A percentile compares a stretch with the other conserved stretches of the same genome.
These are phyloP conservation scores for Lathyrus oleraceus DNA, from an alignment of 306 rosid genomes.

Conservation along the genomic window DNA sequence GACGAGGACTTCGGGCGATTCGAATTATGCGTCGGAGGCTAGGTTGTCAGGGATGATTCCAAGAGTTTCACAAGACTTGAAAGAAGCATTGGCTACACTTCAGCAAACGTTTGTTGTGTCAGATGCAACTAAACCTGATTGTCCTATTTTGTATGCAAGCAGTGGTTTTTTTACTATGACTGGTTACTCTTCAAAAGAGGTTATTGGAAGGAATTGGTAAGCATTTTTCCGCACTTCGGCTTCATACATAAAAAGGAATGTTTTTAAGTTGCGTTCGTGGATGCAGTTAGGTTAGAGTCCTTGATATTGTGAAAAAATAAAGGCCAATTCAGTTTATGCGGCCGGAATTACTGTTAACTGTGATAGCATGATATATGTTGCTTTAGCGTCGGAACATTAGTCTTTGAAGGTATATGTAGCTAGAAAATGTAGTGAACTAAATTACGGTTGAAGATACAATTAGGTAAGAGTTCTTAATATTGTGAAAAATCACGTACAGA, in stretches of 20 bases:
- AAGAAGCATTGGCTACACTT: constrained; percentile 66
- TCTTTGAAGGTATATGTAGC: not conserved
- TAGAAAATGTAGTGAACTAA: constrained; percentile 3
- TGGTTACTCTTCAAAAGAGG: constrained; percentile 79
- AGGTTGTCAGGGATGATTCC: constrained; percentile 49
- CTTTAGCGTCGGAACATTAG: not conserved
- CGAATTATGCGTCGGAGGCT: constrained; percentile 44
- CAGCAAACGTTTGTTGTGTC: constrained; percentile 94
- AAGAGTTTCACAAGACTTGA: constrained; percentile 74
- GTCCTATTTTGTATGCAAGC: constrained; percentile 89
- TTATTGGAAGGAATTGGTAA: constrained; percentile 93
- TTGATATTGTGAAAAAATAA: not conserved
- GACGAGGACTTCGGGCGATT: constrained; percentile 60
- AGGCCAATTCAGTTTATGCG: not conserved
- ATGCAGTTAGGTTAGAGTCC: not conserved
- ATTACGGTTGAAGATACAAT: not conserved
- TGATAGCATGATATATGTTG: not conserved
- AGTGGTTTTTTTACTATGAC: constrained; percentile 82
- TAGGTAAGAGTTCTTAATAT: not conserved
- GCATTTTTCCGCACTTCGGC: constrained; percentile 28
- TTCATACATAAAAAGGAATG: not conserved
- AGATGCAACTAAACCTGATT: constrained; percentile 88
- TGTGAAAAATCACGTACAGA: not conserved
- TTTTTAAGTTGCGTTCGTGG: not conserved
- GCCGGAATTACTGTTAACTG: not conserved